phyloP scores from a whole-genome alignment of 2,329 filamentous ascomycete species.

The Xylariaceae sp. region DNA sequence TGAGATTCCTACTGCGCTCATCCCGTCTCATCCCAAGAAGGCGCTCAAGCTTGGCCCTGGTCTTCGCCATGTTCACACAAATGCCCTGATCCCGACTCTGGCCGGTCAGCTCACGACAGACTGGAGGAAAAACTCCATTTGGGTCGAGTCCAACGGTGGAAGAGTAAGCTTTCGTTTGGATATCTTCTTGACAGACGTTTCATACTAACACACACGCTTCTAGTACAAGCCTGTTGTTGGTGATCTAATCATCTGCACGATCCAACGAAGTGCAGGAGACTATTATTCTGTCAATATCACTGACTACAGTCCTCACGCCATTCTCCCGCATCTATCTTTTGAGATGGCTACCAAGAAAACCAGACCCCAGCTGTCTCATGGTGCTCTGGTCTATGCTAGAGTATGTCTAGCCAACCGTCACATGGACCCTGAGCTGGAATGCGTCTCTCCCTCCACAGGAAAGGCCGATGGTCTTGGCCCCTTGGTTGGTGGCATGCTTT shows the following conservation, averaged over 20 bases:
- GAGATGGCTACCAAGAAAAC: constrained; percentile 91
- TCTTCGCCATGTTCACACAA: constrained; percentile 74
- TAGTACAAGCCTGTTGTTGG: constrained; percentile 75
- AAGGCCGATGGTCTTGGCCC: constrained; percentile 85
- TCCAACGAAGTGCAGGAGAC: constrained; percentile 70
- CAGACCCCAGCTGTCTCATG: constrained; percentile 67
- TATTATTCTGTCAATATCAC: constrained; percentile 75
- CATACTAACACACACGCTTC: constrained; percentile 27
- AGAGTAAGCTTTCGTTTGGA: constrained; percentile 46
- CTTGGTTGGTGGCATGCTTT: constrained; percentile 80
- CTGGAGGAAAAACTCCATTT: constrained; percentile 68
- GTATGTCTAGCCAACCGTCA: constrained; percentile 72
- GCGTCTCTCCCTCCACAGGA: constrained; percentile 78
- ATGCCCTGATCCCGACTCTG: constrained; percentile 63
- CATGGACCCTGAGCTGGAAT: constrained; percentile 86
- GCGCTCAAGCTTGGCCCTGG: constrained; percentile 79
- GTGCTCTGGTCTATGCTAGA: constrained; percentile 83
- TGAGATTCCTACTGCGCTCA: constrained; percentile 55
- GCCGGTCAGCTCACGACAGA: constrained; percentile 64
- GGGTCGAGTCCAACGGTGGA: constrained; percentile 66
- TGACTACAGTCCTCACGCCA: constrained; percentile 55
- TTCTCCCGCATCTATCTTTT: constrained; percentile 85
- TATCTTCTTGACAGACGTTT: neutral
- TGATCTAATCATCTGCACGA: constrained; percentile 83
- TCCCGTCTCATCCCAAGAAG: constrained; percentile 64